Base-by-base conservation (phyloP, 345 rosid genomes). In the Citrus medica region DNA sequence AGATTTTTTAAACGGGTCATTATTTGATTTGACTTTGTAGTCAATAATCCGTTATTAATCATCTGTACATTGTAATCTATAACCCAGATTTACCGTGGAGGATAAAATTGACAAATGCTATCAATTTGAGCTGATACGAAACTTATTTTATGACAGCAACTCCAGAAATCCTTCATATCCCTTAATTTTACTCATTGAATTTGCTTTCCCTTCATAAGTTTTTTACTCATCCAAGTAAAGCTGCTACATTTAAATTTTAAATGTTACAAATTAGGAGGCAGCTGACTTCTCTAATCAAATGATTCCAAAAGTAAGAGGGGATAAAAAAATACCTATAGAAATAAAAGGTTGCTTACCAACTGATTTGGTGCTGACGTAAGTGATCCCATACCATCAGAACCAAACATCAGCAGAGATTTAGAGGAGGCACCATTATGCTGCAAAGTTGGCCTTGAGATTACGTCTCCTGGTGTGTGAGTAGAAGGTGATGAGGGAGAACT, bases 401-500 rank as follows among this genome's bases (percentile, higher is more conserved):
- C 87, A 86, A 78, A 85, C 81, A 82, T 76, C 61, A 81, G 87
- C 88, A 91, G 69, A 73, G 90, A 79, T 79, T 86, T 87, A 8
- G 91, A 89, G 78, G 89, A 85, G 72, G 83, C 85, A 70, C 84
- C 82, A 85, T 80, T 82, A 42, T 85, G 89, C 48, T 83, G 83
- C 80, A 87, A 79, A 74, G 74, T 65, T 33, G 90, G 84, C 84
- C 84, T 74, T 63, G 91, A 85, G 62, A 88, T 80, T 22, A 83
- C 82, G 78, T 89, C 89, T 64, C 90, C 90, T 9, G 88, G 88
- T 71, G 88, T 86, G 69, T 84, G 88, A 69, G 91, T 84, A 4
- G 92, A 87, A 67, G 90, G 86, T 0, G 90, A 82, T 76, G 92
- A 90, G 17, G 88, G 88, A 72, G 90, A 87, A 80, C 87, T 87